These are phyloP conservation scores for Endoconidiophora laricicola DNA, from an alignment of 2,329 filamentous ascomycete genomes.

Conservation along the genomic window DNA sequence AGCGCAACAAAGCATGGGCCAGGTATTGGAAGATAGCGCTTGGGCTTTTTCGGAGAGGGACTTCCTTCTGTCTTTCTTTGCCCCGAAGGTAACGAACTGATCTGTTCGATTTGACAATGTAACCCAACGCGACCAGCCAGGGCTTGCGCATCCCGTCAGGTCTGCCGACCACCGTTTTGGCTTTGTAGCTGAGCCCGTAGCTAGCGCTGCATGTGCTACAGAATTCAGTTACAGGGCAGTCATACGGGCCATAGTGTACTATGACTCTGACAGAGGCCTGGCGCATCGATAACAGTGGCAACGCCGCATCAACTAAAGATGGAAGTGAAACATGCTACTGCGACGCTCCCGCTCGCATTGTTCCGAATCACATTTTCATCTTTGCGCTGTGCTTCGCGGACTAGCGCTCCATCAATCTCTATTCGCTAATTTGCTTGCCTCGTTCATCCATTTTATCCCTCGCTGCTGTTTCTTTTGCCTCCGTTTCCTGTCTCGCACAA, in stretches of 20 bases:
- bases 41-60: background rate
- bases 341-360: no score
- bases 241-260: background rate
- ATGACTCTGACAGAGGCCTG: background rate
- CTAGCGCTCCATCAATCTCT: no score
- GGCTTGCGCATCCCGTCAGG: no score
- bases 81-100: background rate
- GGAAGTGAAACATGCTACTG: constrained; percentile 6
- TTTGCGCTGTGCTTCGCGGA: no score
- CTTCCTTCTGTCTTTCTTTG: background rate
- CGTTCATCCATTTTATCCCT: background rate
- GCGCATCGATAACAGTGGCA: no score
- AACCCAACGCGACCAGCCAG: background rate
- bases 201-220: no score
- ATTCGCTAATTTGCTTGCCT: background rate
- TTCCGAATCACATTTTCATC: no score
- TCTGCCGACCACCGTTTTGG: no score
- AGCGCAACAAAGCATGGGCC: background rate
- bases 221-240: no score
- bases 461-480: background rate
- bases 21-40: background rate
- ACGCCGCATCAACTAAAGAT: no score
- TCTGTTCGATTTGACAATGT: background rate
- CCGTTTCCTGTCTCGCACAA: background rate
- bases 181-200: background rate